Evolutionary conservation across 768 basidiomycete species (phyloP).

Genomic region (Leccinum truebloodii): DNA sequence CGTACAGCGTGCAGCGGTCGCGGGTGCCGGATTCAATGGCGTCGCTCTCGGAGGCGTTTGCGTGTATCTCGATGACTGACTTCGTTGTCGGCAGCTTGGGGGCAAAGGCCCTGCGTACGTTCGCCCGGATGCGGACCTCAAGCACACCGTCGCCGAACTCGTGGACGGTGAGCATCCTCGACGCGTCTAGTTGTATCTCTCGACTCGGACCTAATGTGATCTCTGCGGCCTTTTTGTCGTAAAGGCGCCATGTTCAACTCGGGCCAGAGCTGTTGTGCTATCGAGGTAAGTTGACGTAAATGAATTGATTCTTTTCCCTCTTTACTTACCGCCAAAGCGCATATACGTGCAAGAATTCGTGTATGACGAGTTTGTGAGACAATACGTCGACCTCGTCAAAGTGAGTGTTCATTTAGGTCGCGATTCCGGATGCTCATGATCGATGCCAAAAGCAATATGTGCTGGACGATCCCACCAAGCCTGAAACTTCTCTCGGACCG

Average conservation of each 20-base stretch:
- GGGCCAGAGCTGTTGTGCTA: conserved; percentile 93
- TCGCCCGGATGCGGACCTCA: conserved; percentile 78
- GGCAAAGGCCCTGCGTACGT: conserved; percentile 99
- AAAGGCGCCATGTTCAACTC: conserved; percentile 94
- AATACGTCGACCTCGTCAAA: conserved; percentile 74
- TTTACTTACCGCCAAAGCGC: conserved; percentile 46
- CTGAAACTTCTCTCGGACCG: conserved; percentile 83
- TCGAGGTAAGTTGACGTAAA: conserved; percentile 61
- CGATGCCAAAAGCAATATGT: conserved; percentile 58
- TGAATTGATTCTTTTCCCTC: neutral
- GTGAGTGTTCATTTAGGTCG: conserved; percentile 31
- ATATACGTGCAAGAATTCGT: conserved; percentile 91
- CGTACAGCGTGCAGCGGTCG: conserved; percentile 69
- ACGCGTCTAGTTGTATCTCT: neutral
- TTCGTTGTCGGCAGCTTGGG: conserved; percentile 69
- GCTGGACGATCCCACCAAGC: conserved; percentile 81
- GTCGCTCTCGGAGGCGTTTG: conserved; percentile 57
- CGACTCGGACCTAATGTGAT: too few species aligned
- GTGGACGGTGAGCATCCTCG: conserved; percentile 71
- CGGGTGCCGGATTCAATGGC: conserved; percentile 75
- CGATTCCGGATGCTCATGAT: neutral
- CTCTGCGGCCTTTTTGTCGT: neutral
- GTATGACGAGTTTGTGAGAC: conserved; percentile 76
- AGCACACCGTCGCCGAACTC: conserved; percentile 80
- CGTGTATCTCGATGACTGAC: conserved; percentile 3